Percentiles rank a stretch among this genome's conserved stretches.
phyloP scores from a whole-genome alignment of 352 stramenopile genomes.

The Pseudoperonospora humuli region DNA sequence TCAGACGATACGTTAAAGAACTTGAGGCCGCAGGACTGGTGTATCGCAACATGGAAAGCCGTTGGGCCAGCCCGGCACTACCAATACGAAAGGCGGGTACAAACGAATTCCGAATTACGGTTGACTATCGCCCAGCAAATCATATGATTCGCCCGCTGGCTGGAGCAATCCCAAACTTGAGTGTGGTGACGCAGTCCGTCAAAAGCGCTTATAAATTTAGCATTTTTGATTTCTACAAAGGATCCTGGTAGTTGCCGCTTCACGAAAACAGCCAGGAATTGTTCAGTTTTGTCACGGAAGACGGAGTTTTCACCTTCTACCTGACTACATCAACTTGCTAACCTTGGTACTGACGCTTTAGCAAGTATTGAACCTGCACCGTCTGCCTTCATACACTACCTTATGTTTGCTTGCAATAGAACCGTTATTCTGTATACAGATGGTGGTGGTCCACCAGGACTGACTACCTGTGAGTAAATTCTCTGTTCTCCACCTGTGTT shows the following conservation, averaged over 20 bases:
- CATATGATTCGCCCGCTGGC: neutral
- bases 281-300: conserved; percentile 1
- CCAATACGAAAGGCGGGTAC: neutral
- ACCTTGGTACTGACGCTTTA: too few species aligned
- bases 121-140: conserved; percentile 7
- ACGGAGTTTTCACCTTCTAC: conserved; percentile 1
- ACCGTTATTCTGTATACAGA: too few species aligned
- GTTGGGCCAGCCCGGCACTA: neutral
- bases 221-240: conserved; percentile 8
- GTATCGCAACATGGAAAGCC: too few species aligned
- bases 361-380: too few species aligned
- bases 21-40: too few species aligned
- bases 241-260: conserved; percentile 6
- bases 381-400: too few species aligned
- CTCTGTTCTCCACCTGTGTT: too few species aligned
- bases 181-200: neutral
- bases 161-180: neutral
- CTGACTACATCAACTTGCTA: too few species aligned
- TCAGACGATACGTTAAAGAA: too few species aligned
- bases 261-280: neutral
- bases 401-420: too few species aligned
- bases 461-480: too few species aligned
- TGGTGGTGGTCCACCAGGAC: too few species aligned
- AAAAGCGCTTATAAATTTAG: neutral
- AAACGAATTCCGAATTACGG: conserved; percentile 1